Evolutionary conservation across 768 basidiomycete species (phyloP).

Genomic region (Tylopilus felleus): DNA sequence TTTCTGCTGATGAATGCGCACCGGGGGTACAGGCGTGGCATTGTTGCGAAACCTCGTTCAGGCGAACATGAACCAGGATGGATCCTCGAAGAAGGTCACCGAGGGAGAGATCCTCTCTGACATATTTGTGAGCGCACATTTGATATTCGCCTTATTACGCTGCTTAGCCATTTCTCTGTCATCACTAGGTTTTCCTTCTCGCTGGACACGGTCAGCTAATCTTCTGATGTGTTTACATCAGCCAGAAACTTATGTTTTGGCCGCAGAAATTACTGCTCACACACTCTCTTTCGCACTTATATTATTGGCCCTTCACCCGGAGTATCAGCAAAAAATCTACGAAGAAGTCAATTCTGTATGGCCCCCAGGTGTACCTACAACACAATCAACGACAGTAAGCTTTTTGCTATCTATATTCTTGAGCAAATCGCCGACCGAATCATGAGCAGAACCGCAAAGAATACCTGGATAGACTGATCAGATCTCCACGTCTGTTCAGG

Average conservation of each 20-base stretch:
- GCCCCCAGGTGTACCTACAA: conserved; percentile 34
- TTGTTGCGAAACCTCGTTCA: conserved; percentile 45
- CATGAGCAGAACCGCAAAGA: conserved; percentile 38
- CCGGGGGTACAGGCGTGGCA: conserved; percentile 17
- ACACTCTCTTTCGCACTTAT: conserved; percentile 41
- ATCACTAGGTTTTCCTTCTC: conserved; percentile 40
- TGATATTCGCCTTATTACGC: not conserved
- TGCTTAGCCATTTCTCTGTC: not conserved
- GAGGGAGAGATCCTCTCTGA: conserved; percentile 48
- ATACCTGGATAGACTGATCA: conserved; percentile 36
- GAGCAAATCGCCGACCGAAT: not conserved
- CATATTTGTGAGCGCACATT: conserved; percentile 39
- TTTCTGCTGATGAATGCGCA: conserved; percentile 28
- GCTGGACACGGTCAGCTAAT: conserved; percentile 44
- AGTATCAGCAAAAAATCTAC: conserved; percentile 44
- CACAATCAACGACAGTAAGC: conserved; percentile 29
- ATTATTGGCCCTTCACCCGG: conserved; percentile 49
- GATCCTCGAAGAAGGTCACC: conserved; percentile 30
- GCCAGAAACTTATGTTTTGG: conserved; percentile 4
- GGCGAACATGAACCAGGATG: conserved; percentile 42
- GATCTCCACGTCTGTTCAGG: not conserved
- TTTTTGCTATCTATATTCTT: not conserved
- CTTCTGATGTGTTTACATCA: not conserved
- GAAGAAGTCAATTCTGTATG: conserved; percentile 40
- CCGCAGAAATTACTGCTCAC: conserved; percentile 47